Percentiles rank a stretch among this genome's conserved stretches.
These are phyloP conservation scores for Gracilaria caudata DNA, from an alignment of 23 red algal genomes.

Conservation along the genomic window DNA sequence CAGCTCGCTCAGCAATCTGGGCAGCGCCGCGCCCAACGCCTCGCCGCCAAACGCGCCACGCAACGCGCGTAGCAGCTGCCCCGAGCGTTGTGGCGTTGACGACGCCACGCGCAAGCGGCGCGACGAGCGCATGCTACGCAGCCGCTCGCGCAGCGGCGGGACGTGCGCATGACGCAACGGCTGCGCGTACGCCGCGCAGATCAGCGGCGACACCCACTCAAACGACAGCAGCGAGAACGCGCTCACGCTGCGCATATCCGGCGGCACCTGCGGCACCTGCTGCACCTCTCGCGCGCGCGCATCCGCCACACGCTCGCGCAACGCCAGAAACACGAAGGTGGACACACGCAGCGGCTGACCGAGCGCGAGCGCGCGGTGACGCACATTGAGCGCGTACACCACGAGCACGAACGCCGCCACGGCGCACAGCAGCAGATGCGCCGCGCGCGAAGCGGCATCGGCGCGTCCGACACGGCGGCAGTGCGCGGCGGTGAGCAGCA, in stretches of 20 bases:
- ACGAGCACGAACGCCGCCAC: too few species aligned
- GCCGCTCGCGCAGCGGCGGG: conserved; percentile 22
- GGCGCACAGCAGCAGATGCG: too few species aligned
- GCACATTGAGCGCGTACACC: too few species aligned
- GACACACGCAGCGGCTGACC: too few species aligned
- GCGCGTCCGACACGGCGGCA: not conserved
- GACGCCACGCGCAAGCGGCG: not conserved
- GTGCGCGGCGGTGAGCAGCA: not conserved
- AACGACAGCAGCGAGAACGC: conserved; percentile 30
- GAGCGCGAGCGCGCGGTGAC: too few species aligned
- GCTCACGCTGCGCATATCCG: conserved; percentile 1
- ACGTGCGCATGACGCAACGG: conserved; percentile 16
- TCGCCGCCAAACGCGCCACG: conserved; percentile 25
- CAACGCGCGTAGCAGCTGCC: conserved; percentile 12
- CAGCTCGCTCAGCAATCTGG: conserved; percentile 60
- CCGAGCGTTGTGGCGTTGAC: not conserved
- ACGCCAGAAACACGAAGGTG: too few species aligned
- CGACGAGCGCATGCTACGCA: not conserved
- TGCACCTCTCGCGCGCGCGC: too few species aligned
- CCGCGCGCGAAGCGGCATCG: not conserved
- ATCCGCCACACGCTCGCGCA: too few species aligned
- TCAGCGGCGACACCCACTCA: conserved; percentile 26
- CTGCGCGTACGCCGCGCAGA: conserved; percentile 12
- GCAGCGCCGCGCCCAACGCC: conserved; percentile 18
- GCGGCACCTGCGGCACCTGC: not conserved